Conservation (phyloP, 495 filamentous ascomycete species). For the Penicillium pulvis region DNA sequence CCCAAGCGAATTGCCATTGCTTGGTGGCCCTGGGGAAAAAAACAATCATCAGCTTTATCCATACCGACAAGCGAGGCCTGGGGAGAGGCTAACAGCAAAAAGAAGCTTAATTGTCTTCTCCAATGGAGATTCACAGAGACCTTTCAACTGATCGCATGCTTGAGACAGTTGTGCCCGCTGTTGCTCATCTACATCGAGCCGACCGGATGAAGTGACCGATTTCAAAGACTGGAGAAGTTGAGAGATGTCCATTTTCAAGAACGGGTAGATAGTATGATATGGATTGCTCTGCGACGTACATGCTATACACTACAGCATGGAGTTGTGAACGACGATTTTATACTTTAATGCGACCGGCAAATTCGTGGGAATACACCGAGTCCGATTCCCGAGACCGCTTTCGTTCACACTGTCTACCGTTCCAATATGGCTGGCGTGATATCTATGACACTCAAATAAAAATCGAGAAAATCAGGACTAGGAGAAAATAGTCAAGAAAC, state of each 20-base stretch:
- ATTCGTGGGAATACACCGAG: neutral
- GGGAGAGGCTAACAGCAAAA: neutral
- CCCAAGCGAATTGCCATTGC: conserved; percentile 5
- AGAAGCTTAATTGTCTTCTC: conserved; percentile 4
- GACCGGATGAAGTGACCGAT: neutral
- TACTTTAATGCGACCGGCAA: neutral
- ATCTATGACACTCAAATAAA: no score
- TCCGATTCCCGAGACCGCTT: neutral
- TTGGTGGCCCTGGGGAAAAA: conserved; percentile 7
- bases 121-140: neutral
- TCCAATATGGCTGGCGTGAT: no score
- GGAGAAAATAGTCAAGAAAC: no score
- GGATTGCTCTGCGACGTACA: neutral
- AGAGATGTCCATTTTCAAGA: neutral
- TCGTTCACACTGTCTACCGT: neutral
- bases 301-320: no score
- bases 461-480: no score
- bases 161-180: conserved; percentile 3
- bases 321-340: neutral
- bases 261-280: neutral
- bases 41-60: neutral
- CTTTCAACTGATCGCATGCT: conserved; percentile 2
- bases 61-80: neutral
- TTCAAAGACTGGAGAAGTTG: neutral
- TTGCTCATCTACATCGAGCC: neutral